Conservation (phyloP, 164 flowering plant species). For the Nelumbo lutea region DNA sequence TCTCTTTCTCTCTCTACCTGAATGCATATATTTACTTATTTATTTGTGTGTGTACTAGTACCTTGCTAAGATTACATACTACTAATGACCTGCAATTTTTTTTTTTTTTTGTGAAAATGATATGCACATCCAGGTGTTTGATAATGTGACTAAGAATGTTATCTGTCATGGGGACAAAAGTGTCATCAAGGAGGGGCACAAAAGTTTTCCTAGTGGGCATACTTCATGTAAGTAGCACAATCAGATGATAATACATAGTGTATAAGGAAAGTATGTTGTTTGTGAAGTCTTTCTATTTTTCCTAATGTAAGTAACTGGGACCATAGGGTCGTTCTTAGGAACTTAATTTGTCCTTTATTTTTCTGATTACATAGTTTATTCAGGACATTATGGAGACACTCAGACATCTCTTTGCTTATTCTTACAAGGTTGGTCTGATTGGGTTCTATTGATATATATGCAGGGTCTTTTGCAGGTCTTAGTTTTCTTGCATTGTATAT, state of each 20-base stretch:
- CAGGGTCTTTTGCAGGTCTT: conserved; percentile 79
- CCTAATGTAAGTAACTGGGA: background rate
- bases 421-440: background rate
- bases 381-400: background rate
- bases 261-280: background rate
- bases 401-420: background rate
- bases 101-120: background rate
- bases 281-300: background rate
- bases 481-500: conserved; percentile 61
- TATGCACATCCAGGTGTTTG: conserved; percentile 16
- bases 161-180: conserved; percentile 23
- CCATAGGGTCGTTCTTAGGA: background rate
- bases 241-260: background rate
- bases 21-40: too few relatives aligned
- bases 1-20: too few relatives aligned
- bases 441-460: conserved; percentile 8
- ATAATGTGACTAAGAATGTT: conserved; percentile 26
- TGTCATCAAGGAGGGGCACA: conserved; percentile 36
- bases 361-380: background rate
- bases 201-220: conserved; percentile 22
- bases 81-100: background rate
- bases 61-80: background rate
- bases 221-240: conserved; percentile 13
- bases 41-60: too few relatives aligned
- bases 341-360: too few relatives aligned